Percentiles rank a stretch among this genome's conserved stretches.
These are phyloP conservation scores for Fusarium citri DNA, from an alignment of 2,329 filamentous ascomycete species.

Conservation along the genomic window DNA sequence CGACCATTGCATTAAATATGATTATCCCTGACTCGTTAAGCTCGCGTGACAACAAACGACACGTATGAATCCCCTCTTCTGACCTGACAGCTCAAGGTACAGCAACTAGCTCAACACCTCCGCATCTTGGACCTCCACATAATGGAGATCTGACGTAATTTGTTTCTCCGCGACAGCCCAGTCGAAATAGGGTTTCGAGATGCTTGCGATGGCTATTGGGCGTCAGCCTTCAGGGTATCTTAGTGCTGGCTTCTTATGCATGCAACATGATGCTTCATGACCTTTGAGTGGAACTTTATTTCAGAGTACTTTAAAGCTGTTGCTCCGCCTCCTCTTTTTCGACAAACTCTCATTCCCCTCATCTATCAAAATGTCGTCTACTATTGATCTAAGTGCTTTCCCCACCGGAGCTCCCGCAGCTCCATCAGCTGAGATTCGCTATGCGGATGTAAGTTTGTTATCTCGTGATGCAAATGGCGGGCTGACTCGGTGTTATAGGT, in stretches of 20 bases:
- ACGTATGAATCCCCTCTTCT: constrained; percentile 28
- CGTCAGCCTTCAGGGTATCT: constrained; percentile 15
- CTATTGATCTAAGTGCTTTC: constrained; percentile 41
- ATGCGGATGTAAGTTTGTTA: constrained; percentile 39
- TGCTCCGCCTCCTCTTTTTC: constrained; percentile 11
- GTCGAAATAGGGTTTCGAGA: constrained; percentile 20
- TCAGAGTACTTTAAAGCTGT: constrained; percentile 20
- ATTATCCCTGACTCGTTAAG: constrained; percentile 4
- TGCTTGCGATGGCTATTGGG: constrained; percentile 24
- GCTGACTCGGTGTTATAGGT: constrained; percentile 43
- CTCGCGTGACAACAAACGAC: constrained; percentile 16
- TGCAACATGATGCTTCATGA: constrained; percentile 42
- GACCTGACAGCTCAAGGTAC: constrained; percentile 17
- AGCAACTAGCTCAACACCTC: constrained; percentile 24
- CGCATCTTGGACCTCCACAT: constrained; percentile 34
- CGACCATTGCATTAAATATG: constrained; percentile 14
- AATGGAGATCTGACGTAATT: constrained; percentile 42
- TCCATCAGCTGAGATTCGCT: constrained; percentile 38
- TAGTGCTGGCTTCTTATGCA: constrained; percentile 15
- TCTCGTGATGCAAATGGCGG: background rate
- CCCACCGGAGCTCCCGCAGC: constrained; percentile 36
- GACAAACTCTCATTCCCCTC: constrained; percentile 15
- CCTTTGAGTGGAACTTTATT: constrained; percentile 36
- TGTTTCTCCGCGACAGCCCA: constrained; percentile 13
- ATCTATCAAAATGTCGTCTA: constrained; percentile 32